These are phyloP conservation scores for Spergularia bocconei DNA, from an alignment of 148 eudicot genomes.

Conservation along the genomic window DNA sequence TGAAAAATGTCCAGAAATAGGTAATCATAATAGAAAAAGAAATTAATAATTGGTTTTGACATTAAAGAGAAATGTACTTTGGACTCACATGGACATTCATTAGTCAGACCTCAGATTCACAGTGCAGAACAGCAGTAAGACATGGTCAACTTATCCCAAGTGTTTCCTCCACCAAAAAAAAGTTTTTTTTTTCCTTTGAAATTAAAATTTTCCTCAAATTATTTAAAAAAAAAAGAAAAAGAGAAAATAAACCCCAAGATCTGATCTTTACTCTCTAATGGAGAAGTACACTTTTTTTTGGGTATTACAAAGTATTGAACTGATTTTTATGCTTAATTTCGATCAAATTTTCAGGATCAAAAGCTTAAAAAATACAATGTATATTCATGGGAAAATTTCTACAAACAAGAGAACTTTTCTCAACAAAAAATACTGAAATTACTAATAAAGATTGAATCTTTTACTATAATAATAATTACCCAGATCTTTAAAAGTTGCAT, in stretches of 20 bases:
- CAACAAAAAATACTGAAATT: neutral
- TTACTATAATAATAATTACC: neutral
- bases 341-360: too few species aligned
- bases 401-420: neutral
- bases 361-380: neutral
- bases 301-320: too few species aligned
- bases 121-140: neutral
- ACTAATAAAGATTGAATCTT: neutral
- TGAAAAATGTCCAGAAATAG: neutral
- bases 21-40: neutral
- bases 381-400: neutral
- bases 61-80: neutral
- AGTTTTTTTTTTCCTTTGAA: too few species aligned
- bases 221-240: neutral
- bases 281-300: too few species aligned
- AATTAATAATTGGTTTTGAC: neutral
- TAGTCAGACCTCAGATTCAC: slow-evolving; percentile 4
- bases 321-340: too few species aligned
- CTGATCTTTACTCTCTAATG: neutral
- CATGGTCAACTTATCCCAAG: neutral
- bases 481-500: neutral
- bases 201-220: too few species aligned
- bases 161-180: neutral
- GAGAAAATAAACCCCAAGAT: neutral
- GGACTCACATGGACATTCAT: slow-evolving; percentile 17